Evolutionary conservation across 495 filamentous ascomycete genomes (phyloP).

Genomic region (Talaromyces stipitatus): DNA sequence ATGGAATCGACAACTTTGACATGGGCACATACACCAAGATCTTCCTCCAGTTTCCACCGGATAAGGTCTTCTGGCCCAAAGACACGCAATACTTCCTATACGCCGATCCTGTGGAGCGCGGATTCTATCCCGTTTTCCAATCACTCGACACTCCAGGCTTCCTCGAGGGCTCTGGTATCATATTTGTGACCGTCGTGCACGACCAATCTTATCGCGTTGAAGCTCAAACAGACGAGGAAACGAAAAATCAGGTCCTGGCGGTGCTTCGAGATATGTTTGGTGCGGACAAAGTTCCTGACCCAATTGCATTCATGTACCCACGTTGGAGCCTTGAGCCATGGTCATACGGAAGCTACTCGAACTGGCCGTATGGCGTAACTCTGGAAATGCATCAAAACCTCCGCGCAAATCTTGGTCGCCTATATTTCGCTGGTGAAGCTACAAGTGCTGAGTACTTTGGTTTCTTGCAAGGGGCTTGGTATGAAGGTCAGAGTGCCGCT

Average conservation of each 20-base stretch:
- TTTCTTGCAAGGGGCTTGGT: slow-evolving; percentile 63
- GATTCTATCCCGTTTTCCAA: slow-evolving; percentile 67
- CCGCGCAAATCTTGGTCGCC: slow-evolving; percentile 53
- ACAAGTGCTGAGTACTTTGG: slow-evolving; percentile 64
- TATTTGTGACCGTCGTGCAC: slow-evolving; percentile 63
- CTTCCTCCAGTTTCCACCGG: slow-evolving; percentile 60
- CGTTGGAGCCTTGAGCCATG: slow-evolving; percentile 61
- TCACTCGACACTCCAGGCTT: slow-evolving; percentile 54
- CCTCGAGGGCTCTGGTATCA: slow-evolving; percentile 54
- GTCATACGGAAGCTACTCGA: slow-evolving; percentile 64
- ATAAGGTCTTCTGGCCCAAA: slow-evolving; percentile 61
- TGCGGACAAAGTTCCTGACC: slow-evolving; percentile 51
- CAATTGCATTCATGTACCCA: slow-evolving; percentile 61
- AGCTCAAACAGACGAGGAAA: slow-evolving; percentile 52
- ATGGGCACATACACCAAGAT: slow-evolving; percentile 79
- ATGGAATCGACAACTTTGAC: slow-evolving; percentile 55
- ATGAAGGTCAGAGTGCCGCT: slow-evolving; percentile 50
- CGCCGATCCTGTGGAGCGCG: slow-evolving; percentile 52
- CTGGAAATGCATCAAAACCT: slow-evolving; percentile 67
- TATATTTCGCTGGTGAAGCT: slow-evolving; percentile 69
- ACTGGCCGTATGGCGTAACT: slow-evolving; percentile 61
- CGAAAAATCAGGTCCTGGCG: slow-evolving; percentile 50
- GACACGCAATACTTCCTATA: slow-evolving; percentile 66
- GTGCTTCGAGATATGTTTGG: slow-evolving; percentile 64
- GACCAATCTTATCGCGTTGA: slow-evolving; percentile 58